A percentile compares a stretch with the other conserved stretches of the same genome.
Evolutionary conservation across 2,329 filamentous ascomycete species (phyloP).

Genomic region (Bertia moriformis): DNA sequence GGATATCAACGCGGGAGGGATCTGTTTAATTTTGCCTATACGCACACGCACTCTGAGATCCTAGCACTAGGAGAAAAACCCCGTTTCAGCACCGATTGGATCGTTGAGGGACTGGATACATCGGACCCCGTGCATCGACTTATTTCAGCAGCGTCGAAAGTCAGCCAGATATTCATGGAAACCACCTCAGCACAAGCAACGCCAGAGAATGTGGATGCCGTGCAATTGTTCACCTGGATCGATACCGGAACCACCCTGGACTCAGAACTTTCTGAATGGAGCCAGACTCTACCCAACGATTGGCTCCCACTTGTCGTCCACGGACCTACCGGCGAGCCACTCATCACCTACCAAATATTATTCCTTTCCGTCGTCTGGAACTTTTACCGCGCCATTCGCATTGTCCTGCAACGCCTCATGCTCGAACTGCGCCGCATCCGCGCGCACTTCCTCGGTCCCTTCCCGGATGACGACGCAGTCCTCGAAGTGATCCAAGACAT

Average conservation of each 20-base stretch:
- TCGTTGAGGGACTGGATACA: constrained; percentile 9
- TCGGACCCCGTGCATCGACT: background rate
- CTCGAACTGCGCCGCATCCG: constrained; percentile 5
- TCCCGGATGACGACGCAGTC: constrained; percentile 3
- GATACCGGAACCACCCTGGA: constrained; percentile 9
- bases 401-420: constrained; percentile 15
- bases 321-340: constrained; percentile 10
- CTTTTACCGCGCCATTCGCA: constrained; percentile 17
- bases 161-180: constrained; percentile 13
- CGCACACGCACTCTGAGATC: constrained; percentile 17
- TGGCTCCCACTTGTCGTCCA: constrained; percentile 17
- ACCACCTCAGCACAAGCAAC: background rate
- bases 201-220: constrained; percentile 2
- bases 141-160: constrained; percentile 5
- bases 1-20: constrained; percentile 14
- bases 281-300: constrained; percentile 12
- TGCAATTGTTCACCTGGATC: constrained; percentile 7
- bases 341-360: constrained; percentile 16
- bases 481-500: constrained; percentile 13
- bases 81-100: constrained; percentile 13
- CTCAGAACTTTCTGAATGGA: constrained; percentile 11
- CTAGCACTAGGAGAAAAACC: constrained; percentile 15
- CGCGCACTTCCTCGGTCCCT: background rate
- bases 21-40: constrained; percentile 18
- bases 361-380: constrained; percentile 15